Conservation (phyloP, 1,139 yeast species). For the Sugiyamaella castrensis region DNA sequence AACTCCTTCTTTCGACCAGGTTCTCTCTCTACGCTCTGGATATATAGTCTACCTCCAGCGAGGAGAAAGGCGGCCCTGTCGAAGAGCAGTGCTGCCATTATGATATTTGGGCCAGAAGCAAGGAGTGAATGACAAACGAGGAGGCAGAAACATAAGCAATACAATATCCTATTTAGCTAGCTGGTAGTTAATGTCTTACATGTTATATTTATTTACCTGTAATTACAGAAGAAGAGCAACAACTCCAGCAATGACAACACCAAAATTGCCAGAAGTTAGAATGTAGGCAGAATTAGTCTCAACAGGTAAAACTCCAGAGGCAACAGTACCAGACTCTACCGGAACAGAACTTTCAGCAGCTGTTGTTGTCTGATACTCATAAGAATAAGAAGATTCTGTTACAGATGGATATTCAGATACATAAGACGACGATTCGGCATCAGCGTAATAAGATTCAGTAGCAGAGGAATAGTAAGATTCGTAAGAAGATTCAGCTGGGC, state of each 20-base stretch:
- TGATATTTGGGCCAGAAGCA: too few relatives aligned
- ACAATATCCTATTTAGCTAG: too few relatives aligned
- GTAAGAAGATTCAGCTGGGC: conserved; percentile 10
- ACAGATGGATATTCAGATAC: conserved; percentile 5
- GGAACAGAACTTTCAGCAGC: conserved; percentile 14
- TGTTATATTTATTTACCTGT: too few relatives aligned
- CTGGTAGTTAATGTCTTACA: too few relatives aligned
- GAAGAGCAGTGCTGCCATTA: too few relatives aligned
- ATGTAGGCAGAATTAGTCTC: conserved; percentile 3
- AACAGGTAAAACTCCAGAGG: not conserved
- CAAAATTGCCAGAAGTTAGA: conserved; percentile 10
- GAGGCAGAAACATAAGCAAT: too few relatives aligned
- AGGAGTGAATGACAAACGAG: too few relatives aligned
- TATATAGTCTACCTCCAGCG: too few relatives aligned
- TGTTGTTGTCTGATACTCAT: conserved; percentile 1
- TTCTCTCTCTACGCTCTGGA: too few relatives aligned
- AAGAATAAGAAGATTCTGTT: conserved; percentile 3
- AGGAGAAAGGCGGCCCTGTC: too few relatives aligned
- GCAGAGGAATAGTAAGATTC: conserved; percentile 4
- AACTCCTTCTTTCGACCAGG: too few relatives aligned
- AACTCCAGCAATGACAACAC: conserved; percentile 8
- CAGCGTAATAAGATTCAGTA: conserved; percentile 3
- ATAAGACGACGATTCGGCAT: conserved; percentile 7
- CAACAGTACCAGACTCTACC: conserved; percentile 9
- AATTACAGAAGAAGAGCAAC: conserved; percentile 1